phyloP scores from a whole-genome alignment of 805 yeast genomes.

The Kodamaea kaohsiungensis region DNA sequence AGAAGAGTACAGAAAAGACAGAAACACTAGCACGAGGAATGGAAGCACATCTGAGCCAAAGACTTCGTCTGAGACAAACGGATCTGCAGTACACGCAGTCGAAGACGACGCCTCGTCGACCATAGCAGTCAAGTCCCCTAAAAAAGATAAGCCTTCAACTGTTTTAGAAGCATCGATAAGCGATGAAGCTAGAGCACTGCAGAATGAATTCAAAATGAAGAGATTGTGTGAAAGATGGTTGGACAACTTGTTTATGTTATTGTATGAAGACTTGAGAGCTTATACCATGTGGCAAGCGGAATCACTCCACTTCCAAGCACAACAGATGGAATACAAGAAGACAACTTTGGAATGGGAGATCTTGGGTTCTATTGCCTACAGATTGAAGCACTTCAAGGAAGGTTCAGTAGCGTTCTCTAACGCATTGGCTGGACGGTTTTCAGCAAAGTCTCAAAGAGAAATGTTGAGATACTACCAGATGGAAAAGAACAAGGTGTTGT shows the following conservation, averaged over 20 bases:
- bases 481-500: slow-evolving; percentile 44
- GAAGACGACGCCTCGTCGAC: slow-evolving; percentile 38
- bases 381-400: slow-evolving; percentile 84
- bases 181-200: slow-evolving; percentile 15
- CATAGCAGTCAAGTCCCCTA: slow-evolving; percentile 39
- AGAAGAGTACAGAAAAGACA: slow-evolving; percentile 47
- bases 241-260: slow-evolving; percentile 66
- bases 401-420: slow-evolving; percentile 81
- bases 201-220: slow-evolving; percentile 57
- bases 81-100: not conserved
- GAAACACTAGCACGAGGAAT: slow-evolving; percentile 19
- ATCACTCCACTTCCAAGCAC: slow-evolving; percentile 83
- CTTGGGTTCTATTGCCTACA: slow-evolving; percentile 79
- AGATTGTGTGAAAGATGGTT: slow-evolving; percentile 74
- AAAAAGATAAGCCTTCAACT: slow-evolving; percentile 14
- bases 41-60: slow-evolving; percentile 11
- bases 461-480: slow-evolving; percentile 63
- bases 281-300: slow-evolving; percentile 96
- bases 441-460: slow-evolving; percentile 76
- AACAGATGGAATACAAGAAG: slow-evolving; percentile 75
- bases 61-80: slow-evolving; percentile 1
- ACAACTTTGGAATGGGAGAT: slow-evolving; percentile 90
- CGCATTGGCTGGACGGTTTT: slow-evolving; percentile 73
- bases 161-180: slow-evolving; percentile 5
- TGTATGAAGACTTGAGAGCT: slow-evolving; percentile 72